These are phyloP conservation scores for Aureobasidium uvarum DNA, from an alignment of 2,329 filamentous ascomycete species.

Conservation along the genomic window DNA sequence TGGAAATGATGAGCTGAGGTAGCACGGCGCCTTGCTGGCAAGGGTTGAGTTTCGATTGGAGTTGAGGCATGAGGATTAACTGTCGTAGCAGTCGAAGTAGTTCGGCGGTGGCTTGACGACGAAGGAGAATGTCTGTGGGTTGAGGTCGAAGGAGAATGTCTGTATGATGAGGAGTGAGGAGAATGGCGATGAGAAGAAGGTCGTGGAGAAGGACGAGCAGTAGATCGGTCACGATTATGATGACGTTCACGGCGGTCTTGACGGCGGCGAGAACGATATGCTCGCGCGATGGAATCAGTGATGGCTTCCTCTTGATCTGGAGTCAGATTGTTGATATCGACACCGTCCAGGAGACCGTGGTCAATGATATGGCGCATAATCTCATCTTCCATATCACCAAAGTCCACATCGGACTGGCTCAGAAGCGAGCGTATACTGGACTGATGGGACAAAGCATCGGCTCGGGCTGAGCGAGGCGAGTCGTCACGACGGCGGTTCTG, in stretches of 20 bases:
- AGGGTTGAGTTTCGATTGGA: background rate
- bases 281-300: slow-evolving; percentile 84
- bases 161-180: slow-evolving; percentile 1
- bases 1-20: slow-evolving; percentile 5
- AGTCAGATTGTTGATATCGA: slow-evolving; percentile 85
- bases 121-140: background rate
- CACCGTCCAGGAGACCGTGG: slow-evolving; percentile 80
- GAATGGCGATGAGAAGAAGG: slow-evolving; percentile 9
- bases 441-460: slow-evolving; percentile 58
- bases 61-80: background rate
- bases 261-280: slow-evolving; percentile 67
- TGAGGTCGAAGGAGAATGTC: background rate
- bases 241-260: slow-evolving; percentile 47
- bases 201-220: slow-evolving; percentile 8
- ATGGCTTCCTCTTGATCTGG: slow-evolving; percentile 83
- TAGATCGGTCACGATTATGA: background rate
- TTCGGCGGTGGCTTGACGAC: background rate
- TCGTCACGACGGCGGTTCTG: background rate
- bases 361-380: slow-evolving; percentile 86
- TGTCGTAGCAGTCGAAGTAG: slow-evolving; percentile 9
- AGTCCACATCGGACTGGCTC: slow-evolving; percentile 74
- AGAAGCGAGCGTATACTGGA: slow-evolving; percentile 82
- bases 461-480: background rate
- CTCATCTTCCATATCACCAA: slow-evolving; percentile 77
- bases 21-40: slow-evolving; percentile 12